Evolutionary conservation across 2,329 filamentous ascomycete species (phyloP).

Genomic region (Botrytis pseudocinerea): DNA sequence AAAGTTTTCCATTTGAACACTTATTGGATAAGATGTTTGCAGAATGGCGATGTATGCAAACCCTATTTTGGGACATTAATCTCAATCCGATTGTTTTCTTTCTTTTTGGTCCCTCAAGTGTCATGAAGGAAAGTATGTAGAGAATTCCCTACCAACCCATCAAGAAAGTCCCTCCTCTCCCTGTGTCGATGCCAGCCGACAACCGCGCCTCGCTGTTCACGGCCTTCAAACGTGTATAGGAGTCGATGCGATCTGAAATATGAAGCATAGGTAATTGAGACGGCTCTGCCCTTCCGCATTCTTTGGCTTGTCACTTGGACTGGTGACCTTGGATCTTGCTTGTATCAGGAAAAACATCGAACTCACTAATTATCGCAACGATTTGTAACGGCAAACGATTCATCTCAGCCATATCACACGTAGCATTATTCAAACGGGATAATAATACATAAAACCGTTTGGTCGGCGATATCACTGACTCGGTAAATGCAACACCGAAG

Average conservation of each 20-base stretch:
- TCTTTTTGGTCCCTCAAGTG: background rate
- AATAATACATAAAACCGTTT: constrained; percentile 9
- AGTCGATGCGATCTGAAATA: background rate
- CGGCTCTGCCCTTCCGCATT: background rate
- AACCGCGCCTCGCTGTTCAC: background rate
- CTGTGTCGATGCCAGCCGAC: no score
- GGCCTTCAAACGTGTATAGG: background rate
- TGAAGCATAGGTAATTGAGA: background rate
- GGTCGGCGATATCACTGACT: constrained; percentile 14
- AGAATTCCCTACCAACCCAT: background rate
- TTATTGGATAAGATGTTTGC: background rate
- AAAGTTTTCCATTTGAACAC: background rate
- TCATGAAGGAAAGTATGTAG: background rate
- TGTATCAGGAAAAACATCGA: background rate
- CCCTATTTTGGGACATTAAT: background rate
- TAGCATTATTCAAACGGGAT: background rate
- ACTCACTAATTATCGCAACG: background rate
- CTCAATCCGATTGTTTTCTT: background rate
- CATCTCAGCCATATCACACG: background rate
- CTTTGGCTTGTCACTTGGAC: background rate
- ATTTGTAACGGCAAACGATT: background rate
- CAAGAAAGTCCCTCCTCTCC: background rate
- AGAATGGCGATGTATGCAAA: background rate
- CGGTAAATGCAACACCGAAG: constrained; percentile 5
- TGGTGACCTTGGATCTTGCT: no score